Base-by-base conservation (phyloP, 2,329 filamentous ascomycete genomes). In the Monosporascus sp. region DNA sequence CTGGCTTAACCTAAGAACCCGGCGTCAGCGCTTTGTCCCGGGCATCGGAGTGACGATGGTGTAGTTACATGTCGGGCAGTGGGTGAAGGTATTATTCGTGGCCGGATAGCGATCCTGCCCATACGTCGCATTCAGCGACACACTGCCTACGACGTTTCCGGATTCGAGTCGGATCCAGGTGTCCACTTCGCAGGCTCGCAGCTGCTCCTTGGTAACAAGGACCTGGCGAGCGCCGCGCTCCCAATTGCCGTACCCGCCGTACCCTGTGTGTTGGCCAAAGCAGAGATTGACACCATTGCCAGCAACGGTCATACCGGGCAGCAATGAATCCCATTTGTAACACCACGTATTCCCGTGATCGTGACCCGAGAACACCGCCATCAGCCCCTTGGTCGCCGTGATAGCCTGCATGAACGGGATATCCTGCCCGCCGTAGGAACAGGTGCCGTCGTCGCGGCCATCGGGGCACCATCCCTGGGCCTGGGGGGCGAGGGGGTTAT, bases 191-290 rank as follows among this genome's bases (percentile, higher is more conserved):
- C 70, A 59, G 44, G 61, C 52, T 6, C 61, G 61, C 17, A 82
- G 61, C 22, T 66, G 66, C 1, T 70, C 64, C 41, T 79, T 71
- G 2, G 74, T 69, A 1, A 86, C 59, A 2, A 74, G 59, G 14
- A 87, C 69, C 59, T 86, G 80, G 1, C 84, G 73, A 5, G 77
- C 76, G 1, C 86, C 86, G 0, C 86, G 78, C 9, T 79, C 77
- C 81, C 81, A 87, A 46, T 75, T 73, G 0, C 85, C 83, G 59
- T 90, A 90, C 0, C 87, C 86, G 0, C 86, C 87, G 52, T 89
- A 89, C 0, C 87, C 86, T 0, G 83, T 79, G 59, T 86, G 85
- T 58, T 87, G 81, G 5, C 84, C 83, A 61, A 86, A 88, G 59
- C 78, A 81, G 9, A 81, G 59, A 45, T 60, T 66, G 9, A 71